Conservation (phyloP, 176 grass and related monocot species). For the Alopecurus myosuroides region DNA sequence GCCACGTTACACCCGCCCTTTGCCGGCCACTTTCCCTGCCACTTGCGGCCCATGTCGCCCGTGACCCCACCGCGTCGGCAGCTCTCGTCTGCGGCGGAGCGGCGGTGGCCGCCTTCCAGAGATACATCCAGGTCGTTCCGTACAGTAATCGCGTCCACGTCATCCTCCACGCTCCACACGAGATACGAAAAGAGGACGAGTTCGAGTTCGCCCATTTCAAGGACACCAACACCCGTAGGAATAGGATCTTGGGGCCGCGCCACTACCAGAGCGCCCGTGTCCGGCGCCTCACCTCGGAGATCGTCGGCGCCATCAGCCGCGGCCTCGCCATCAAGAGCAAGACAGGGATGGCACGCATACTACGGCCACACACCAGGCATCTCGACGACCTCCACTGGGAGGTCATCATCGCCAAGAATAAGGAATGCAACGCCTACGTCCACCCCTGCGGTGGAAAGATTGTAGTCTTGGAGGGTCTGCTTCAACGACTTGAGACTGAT, state of each 20-base stretch:
- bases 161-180: background rate
- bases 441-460: background rate
- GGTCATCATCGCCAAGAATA: background rate
- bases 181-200: background rate
- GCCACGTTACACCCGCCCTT: background rate
- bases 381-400: background rate
- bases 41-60: background rate
- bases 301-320: background rate
- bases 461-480: background rate
- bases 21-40: background rate
- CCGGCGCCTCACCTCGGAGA: background rate
- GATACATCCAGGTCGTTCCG: background rate
- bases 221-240: background rate
- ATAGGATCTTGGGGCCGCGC: background rate
- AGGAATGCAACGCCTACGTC: background rate
- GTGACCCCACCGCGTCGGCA: background rate
- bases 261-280: background rate
- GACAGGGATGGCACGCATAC: background rate
- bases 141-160: background rate
- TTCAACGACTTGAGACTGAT: background rate
- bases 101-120: background rate
- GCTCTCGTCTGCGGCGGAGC: background rate
- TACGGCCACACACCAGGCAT: background rate
- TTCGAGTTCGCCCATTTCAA: background rate
- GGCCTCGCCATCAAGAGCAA: background rate